phyloP scores from a whole-genome alignment of 257 asterid species.

The Plantago elongata region DNA sequence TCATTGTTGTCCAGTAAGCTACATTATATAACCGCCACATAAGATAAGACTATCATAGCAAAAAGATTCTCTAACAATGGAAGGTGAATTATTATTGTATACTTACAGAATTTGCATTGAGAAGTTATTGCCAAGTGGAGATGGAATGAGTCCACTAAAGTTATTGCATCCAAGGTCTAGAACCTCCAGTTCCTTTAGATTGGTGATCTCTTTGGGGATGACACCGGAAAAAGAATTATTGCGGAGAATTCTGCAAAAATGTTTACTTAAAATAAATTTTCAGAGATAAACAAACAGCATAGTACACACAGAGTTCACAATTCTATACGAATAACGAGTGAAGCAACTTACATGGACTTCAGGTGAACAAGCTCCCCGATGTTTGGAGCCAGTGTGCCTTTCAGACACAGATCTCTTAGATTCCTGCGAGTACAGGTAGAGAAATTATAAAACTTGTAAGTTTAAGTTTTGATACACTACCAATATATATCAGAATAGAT shows the following conservation, averaged over 20 bases:
- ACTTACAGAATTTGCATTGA: constrained; percentile 57
- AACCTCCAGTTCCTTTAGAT: constrained; percentile 57
- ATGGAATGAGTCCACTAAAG: constrained; percentile 72
- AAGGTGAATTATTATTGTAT: background rate
- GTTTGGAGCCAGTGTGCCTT: constrained; percentile 68
- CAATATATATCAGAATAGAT: background rate
- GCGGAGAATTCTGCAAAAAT: constrained; percentile 54
- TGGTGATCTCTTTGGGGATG: constrained; percentile 58
- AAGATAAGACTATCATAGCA: background rate
- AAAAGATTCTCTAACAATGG: constrained; percentile 12
- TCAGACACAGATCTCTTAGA: constrained; percentile 60
- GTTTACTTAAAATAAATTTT: background rate
- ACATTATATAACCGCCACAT: constrained; percentile 18
- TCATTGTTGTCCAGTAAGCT: constrained; percentile 74
- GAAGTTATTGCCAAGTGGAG: constrained; percentile 44
- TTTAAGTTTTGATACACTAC: background rate
- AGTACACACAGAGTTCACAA: too few species aligned
- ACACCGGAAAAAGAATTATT: constrained; percentile 79
- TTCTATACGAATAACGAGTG: background rate
- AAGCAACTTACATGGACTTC: constrained; percentile 54
- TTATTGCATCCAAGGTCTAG: constrained; percentile 76
- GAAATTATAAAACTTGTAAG: background rate
- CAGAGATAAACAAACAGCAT: background rate
- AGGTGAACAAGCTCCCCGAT: constrained; percentile 49
- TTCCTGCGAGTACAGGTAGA: constrained; percentile 39